Evolutionary conservation across 2,329 filamentous ascomycete genomes (phyloP).

Genomic region (Cordyceps fumosorosea): DNA sequence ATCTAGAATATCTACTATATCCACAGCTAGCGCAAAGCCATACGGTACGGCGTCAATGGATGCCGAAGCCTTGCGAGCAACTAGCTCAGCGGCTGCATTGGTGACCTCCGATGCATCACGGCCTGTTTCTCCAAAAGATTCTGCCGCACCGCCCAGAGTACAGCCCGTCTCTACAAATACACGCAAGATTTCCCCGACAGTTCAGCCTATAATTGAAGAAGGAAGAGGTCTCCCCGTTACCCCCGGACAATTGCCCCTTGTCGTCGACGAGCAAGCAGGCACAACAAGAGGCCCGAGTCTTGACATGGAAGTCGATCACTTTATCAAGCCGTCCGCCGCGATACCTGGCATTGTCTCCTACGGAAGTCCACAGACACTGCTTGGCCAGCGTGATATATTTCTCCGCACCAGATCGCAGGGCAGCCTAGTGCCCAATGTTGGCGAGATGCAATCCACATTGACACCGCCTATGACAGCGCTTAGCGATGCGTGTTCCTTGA

Average conservation of each 20-base stretch:
- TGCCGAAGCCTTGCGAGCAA: not conserved
- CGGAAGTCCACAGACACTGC: slow-evolving; percentile 46
- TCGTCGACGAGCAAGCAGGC: slow-evolving; percentile 20
- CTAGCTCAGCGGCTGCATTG: not conserved
- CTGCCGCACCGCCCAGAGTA: slow-evolving; percentile 17
- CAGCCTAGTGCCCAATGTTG: slow-evolving; percentile 25
- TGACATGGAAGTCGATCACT: not conserved
- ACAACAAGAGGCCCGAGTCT: not conserved
- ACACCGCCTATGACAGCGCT: slow-evolving; percentile 19
- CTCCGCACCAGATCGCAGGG: slow-evolving; percentile 46
- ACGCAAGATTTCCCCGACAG: slow-evolving; percentile 23
- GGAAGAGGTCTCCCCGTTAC: slow-evolving; percentile 9
- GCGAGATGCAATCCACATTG: slow-evolving; percentile 20
- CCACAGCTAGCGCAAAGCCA: not conserved
- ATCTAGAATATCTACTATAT: slow-evolving; percentile 22
- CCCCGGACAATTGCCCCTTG: slow-evolving; percentile 12
- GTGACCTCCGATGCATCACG: not conserved
- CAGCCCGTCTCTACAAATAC: slow-evolving; percentile 19
- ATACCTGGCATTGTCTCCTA: slow-evolving; percentile 42
- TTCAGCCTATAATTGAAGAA: slow-evolving; percentile 42
- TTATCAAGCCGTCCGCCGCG: slow-evolving; percentile 21
- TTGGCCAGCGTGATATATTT: slow-evolving; percentile 49
- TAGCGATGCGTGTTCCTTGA: slow-evolving; percentile 37
- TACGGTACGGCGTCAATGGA: not conserved
- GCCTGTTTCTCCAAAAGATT: slow-evolving; percentile 2